Conservation (phyloP, 805 yeast species). For the Grigorovia jiainica region DNA sequence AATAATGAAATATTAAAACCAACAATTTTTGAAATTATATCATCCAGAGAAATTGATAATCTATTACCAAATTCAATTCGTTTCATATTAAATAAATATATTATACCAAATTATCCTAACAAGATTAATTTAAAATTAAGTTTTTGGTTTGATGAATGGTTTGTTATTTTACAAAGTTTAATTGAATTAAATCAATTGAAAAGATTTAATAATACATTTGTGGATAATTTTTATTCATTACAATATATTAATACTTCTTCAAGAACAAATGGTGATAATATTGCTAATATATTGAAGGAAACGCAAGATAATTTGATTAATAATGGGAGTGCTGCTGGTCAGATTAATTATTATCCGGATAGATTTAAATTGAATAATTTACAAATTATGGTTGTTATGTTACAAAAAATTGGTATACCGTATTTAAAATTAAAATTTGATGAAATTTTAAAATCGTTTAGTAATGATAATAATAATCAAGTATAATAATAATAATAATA, state of each 20-base stretch:
- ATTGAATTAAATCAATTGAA: constrained; percentile 65
- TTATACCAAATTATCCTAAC: constrained; percentile 66
- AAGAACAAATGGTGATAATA: constrained; percentile 32
- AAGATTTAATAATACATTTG: constrained; percentile 75
- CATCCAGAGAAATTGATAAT: constrained; percentile 68
- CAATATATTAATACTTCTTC: constrained; percentile 31
- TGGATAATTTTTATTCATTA: constrained; percentile 87
- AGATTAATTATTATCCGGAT: neutral
- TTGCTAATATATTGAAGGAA: constrained; percentile 5
- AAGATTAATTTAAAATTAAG: constrained; percentile 52
- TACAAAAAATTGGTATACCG: constrained; percentile 54
- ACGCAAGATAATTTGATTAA: constrained; percentile 5
- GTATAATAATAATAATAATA: too few relatives aligned
- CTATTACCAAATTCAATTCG: constrained; percentile 76
- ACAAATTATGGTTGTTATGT: constrained; percentile 47
- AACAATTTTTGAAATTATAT: constrained; percentile 78
- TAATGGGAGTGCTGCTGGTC: constrained; percentile 1
- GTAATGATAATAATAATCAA: too few relatives aligned
- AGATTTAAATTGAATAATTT: constrained; percentile 35
- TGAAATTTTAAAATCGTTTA: constrained; percentile 6
- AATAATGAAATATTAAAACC: constrained; percentile 34
- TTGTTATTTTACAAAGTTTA: constrained; percentile 49
- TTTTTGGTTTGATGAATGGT: constrained; percentile 57
- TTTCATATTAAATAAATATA: constrained; percentile 67
- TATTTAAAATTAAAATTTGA: constrained; percentile 64